Evolutionary conservation across 2,329 filamentous ascomycete species (phyloP), one percentile per base, ranked within the genome.

Genomic region (Monilinia vaccinii-corymbosi): DNA sequence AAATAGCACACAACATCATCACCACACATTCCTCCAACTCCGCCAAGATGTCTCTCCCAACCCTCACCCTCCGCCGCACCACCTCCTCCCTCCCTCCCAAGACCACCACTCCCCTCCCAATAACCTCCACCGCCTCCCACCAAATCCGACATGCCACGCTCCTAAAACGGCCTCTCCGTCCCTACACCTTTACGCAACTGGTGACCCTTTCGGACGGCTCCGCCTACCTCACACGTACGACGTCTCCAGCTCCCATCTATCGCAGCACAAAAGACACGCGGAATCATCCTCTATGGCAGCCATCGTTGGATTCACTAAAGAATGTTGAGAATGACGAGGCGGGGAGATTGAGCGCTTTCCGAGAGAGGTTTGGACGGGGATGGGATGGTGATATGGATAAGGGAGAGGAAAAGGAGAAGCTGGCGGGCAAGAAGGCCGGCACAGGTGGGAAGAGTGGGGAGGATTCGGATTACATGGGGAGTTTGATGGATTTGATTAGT

Each of bases 291-390:
- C 76, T 96, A 58, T 99, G 94, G 94, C 94, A 97, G 74, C 94
- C 94, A 0, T 86, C 80, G 61, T 86, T 88, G 66, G 85, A 85
- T 75, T 87, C 88, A 63, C 79, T 99, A 69, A 78, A 87, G 72
- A 96, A 94, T 73, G 81, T 97, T 61, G 94, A 99, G 77, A 85
- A 95, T 64, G 94, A 99, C 74, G 94, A 97, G 80, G 93, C 94
- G 3, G 94, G 94, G 21, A 84, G 88, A 71, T 76, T 99, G 70
- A 88, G 87, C 56, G 88, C 89, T 59, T 99, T 99, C 78, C 82
- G 94, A 69, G 82, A 81, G 63, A 82, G 88, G 60, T 99, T 92
- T 77, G 94, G 94, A 31, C 79, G 87, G 61, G 85, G 84, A 13
- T 99, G 89, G 80, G 94, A 99, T 76, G 78, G 89, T 79, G 94